These are phyloP conservation scores for Malus hybrid DNA, from an alignment of 331 rosid genomes.

Conservation along the genomic window DNA sequence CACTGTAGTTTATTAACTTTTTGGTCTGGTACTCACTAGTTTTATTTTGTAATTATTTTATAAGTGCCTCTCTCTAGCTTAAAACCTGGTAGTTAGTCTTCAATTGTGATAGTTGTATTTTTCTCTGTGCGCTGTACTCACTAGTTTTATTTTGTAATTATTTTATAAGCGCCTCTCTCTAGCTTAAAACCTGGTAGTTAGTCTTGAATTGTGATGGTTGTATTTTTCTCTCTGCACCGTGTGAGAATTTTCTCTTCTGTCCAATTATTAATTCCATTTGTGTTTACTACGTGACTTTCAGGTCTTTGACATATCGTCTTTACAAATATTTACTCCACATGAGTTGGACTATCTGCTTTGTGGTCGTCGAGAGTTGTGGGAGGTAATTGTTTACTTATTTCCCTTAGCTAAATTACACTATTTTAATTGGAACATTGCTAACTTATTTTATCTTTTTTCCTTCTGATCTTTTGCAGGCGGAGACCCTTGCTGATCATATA, in stretches of 20 bases:
- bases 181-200: background rate
- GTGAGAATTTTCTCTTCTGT: background rate
- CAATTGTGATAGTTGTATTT: background rate
- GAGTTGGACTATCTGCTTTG: slow-evolving; percentile 93
- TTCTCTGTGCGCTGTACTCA: background rate
- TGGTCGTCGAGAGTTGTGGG: slow-evolving; percentile 97
- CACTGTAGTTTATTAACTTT: background rate
- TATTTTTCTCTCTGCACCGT: background rate
- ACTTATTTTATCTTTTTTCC: background rate
- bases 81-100: background rate
- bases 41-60: background rate
- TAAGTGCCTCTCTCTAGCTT: background rate
- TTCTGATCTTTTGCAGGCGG: slow-evolving; percentile 47
- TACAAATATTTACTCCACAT: slow-evolving; percentile 80
- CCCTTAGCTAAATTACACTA: background rate
- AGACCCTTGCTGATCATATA: slow-evolving; percentile 87
- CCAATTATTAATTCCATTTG: background rate
- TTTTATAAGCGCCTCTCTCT: background rate
- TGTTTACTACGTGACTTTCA: slow-evolving; percentile 19
- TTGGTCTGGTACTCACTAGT: background rate
- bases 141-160: background rate
- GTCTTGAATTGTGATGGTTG: background rate
- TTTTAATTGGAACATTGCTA: background rate
- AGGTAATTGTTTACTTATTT: slow-evolving; percentile 34
- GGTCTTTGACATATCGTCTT: slow-evolving; percentile 85